A percentile compares a stretch with the other conserved stretches of the same genome.
Conservation (phyloP, 495 filamentous ascomycete genomes). For the Cryomyces minteri region DNA sequence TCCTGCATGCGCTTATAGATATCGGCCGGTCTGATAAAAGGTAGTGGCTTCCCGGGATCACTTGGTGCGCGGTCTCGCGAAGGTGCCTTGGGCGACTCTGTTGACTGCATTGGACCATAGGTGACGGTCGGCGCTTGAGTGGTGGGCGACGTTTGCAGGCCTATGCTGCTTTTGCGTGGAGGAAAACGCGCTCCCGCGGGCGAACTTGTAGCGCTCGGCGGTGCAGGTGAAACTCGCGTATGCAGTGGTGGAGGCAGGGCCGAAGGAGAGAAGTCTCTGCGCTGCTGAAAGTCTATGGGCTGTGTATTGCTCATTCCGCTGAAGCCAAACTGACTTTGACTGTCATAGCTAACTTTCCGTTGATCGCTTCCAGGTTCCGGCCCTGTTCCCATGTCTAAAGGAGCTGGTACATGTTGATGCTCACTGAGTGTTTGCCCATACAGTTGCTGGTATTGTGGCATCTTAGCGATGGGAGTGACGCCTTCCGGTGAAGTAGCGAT, state of each 20-base stretch:
- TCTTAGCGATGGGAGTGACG: too few species aligned
- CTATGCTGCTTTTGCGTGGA: constrained; percentile 35
- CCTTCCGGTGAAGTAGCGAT: too few species aligned
- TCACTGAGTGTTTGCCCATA: too few species aligned
- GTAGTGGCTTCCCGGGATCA: constrained; percentile 26
- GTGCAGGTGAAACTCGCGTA: constrained; percentile 7
- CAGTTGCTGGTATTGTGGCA: too few species aligned
- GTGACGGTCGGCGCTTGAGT: neutral
- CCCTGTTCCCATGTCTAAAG: too few species aligned
- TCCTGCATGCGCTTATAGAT: constrained; percentile 60
- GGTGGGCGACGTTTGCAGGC: constrained; percentile 11
- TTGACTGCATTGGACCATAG: neutral
- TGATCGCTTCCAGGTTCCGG: too few species aligned
- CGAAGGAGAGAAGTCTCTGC: constrained; percentile 20
- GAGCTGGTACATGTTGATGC: too few species aligned
- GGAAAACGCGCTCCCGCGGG: neutral
- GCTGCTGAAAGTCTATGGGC: too few species aligned
- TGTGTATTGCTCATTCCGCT: too few species aligned
- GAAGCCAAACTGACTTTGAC: too few species aligned
- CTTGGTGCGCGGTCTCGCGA: constrained; percentile 6
- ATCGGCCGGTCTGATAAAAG: constrained; percentile 59
- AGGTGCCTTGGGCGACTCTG: neutral
- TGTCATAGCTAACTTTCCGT: too few species aligned
- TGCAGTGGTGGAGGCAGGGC: constrained; percentile 17
- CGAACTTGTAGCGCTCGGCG: neutral